Conservation (phyloP, 2,329 filamentous ascomycete species). For the Didymella glomerata region DNA sequence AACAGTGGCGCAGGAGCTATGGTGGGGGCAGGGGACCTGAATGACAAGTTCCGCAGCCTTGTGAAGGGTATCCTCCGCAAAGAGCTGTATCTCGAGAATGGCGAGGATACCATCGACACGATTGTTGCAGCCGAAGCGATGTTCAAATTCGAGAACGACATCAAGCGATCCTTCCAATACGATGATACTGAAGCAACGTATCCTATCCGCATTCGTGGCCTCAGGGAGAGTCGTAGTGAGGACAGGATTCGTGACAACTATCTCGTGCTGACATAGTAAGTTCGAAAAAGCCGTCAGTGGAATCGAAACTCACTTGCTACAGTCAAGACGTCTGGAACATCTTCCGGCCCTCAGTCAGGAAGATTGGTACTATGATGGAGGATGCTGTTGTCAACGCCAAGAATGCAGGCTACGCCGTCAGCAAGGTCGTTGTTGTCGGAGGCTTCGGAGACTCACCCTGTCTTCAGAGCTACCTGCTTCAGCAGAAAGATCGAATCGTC, state of each 20-base stretch:
- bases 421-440: constrained; percentile 25
- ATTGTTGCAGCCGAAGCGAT: constrained; percentile 24
- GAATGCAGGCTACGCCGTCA: not conserved
- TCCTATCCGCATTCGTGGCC: constrained; percentile 8
- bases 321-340: constrained; percentile 12
- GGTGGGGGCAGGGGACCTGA: constrained; percentile 13
- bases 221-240: constrained; percentile 8
- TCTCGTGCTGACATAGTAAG: constrained; percentile 22
- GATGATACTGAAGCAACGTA: not conserved
- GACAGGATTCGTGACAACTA: not conserved
- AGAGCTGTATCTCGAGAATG: constrained; percentile 15
- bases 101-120: constrained; percentile 4
- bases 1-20: constrained; percentile 11
- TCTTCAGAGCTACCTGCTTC: constrained; percentile 12
- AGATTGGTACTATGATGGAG: constrained; percentile 17
- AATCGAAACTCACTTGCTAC: no score
- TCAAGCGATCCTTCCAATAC: constrained; percentile 19
- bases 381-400: constrained; percentile 15
- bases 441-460: constrained; percentile 27
- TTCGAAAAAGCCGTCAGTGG: no score
- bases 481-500: not conserved
- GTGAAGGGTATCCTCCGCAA: constrained; percentile 4
- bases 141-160: constrained; percentile 21
- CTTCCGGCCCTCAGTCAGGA: constrained; percentile 16
- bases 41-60: constrained; percentile 15